Evolutionary conservation across 179 eudicot genomes (phyloP), one percentile per base, ranked within the genome.

Genomic region (Camellia oleifera): DNA sequence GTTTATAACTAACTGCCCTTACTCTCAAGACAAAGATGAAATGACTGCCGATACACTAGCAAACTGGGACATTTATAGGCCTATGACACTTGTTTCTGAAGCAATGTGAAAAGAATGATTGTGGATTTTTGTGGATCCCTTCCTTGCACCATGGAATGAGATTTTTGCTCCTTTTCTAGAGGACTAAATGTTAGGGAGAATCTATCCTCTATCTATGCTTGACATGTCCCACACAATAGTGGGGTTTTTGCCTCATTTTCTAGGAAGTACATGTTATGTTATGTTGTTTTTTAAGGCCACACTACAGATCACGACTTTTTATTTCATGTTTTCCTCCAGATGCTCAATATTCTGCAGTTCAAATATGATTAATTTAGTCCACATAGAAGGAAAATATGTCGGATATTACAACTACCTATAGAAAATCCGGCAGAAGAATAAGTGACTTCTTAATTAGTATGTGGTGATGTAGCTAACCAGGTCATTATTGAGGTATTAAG

Each of bases 181-280:
- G 23, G 72, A 63, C 70, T 76, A 20, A 18, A 63, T 79, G 72
- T 9, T 50, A 64, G 77, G 72, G 44, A 62, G 69, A 62, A 57
- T 79, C n/a, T 63, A 18, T 72, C 46, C 69, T 46, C 57, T 80
- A 42, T 54, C 78, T 80, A 80, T 53, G 65, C 13, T 64, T 52
- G 71, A 26, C 50, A 72, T 32, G 11, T 53, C 12, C 52, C 72
- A 20, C 63, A 72, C 63, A 54, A 66, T 63, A 52, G 26, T 17
- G 52, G 72, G 60, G 40, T 32, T 32, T 32, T 32, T 32, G 26
- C 40, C 40, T 32, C 2, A 32, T 32, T 32, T 32, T 32, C 40
- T 32, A 32, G 40, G 40, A 32, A 32, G 40, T 32, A 44, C 66
- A 14, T 32, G 15, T 58, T 58, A 58, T 40, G 67, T 14, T 7